Conservation (phyloP, 2,329 filamentous ascomycete species). For the Didymella segeticola region DNA sequence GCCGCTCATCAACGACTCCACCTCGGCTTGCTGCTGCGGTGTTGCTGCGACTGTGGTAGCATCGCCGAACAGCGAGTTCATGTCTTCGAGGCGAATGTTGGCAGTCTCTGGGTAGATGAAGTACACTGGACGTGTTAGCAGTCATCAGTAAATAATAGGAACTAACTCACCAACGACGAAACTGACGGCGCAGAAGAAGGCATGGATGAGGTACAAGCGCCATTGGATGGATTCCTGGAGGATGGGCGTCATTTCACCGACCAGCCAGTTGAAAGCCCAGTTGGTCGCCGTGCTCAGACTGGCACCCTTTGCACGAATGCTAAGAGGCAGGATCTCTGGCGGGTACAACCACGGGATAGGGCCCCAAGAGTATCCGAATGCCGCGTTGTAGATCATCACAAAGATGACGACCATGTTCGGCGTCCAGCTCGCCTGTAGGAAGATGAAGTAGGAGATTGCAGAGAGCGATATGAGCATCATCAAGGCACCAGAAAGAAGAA, state of each 20-base stretch:
- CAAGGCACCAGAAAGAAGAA: slow-evolving; percentile 86
- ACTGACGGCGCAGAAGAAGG: slow-evolving; percentile 94
- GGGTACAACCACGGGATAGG: slow-evolving; percentile 98
- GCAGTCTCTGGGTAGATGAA: slow-evolving; percentile 98
- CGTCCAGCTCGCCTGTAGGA: slow-evolving; percentile 79
- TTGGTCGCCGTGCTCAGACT: slow-evolving; percentile 96
- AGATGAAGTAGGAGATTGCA: slow-evolving; percentile 93
- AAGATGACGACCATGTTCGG: slow-evolving; percentile 87
- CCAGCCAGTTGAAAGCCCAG: slow-evolving; percentile 98
- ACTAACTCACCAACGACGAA: slow-evolving; percentile 86
- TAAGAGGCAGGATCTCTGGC: slow-evolving; percentile 96
- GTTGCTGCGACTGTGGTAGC: slow-evolving; percentile 84
- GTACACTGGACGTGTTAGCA: slow-evolving; percentile 70
- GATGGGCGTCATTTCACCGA: slow-evolving; percentile 93
- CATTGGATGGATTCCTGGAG: slow-evolving; percentile 91
- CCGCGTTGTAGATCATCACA: slow-evolving; percentile 98
- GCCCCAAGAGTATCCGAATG: slow-evolving; percentile 97
- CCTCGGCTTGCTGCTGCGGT: slow-evolving; percentile 77
- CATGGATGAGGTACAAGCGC: slow-evolving; percentile 93
- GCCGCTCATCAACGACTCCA: slow-evolving; percentile 78
- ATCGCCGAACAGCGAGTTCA: slow-evolving; percentile 94
- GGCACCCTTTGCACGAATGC: slow-evolving; percentile 95
- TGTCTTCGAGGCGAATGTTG: slow-evolving; percentile 93
- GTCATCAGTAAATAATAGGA: neutral
- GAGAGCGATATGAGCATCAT: slow-evolving; percentile 90